phyloP scores from a whole-genome alignment of 352 stramenopile genomes.

The Pythium rhizo-oryzae region DNA sequence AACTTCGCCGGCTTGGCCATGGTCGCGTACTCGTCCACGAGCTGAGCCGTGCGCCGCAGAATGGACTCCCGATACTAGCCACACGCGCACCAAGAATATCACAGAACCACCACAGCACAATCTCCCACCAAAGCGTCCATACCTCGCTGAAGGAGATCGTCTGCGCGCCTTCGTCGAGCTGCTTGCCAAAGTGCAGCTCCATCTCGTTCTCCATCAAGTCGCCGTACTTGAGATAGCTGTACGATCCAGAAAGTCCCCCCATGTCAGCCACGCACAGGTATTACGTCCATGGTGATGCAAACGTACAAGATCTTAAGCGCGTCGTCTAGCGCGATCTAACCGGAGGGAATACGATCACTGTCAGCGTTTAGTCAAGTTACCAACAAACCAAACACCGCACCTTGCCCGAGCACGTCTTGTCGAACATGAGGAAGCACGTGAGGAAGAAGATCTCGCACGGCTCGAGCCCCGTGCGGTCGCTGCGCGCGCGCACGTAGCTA shows the following conservation, averaged over 20 bases:
- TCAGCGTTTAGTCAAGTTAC: no score
- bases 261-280: neutral
- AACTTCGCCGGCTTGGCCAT: slow-evolving; percentile 53
- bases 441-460: slow-evolving; percentile 79
- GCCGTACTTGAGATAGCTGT: slow-evolving; percentile 73
- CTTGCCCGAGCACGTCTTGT: slow-evolving; percentile 69
- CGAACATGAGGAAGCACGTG: slow-evolving; percentile 86
- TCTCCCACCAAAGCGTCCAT: neutral
- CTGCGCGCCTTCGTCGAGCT: slow-evolving; percentile 63
- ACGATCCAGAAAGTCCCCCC: neutral
- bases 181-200: slow-evolving; percentile 68
- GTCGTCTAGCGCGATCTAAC: slow-evolving; percentile 78
- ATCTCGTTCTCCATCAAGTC: slow-evolving; percentile 83
- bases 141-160: slow-evolving; percentile 70
- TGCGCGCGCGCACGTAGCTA: slow-evolving; percentile 67
- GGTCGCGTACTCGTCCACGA: slow-evolving; percentile 63
- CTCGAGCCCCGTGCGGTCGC: slow-evolving; percentile 67
- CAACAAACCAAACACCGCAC: no score
- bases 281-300: no score
- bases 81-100: neutral
- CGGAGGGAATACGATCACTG: no score
- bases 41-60: slow-evolving; percentile 51
- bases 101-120: no score
- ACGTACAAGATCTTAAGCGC: slow-evolving; percentile 75
- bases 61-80: slow-evolving; percentile 65